Base-by-base conservation (phyloP, 2,329 filamentous ascomycete species). In the Pestalotiopsis sp. region DNA sequence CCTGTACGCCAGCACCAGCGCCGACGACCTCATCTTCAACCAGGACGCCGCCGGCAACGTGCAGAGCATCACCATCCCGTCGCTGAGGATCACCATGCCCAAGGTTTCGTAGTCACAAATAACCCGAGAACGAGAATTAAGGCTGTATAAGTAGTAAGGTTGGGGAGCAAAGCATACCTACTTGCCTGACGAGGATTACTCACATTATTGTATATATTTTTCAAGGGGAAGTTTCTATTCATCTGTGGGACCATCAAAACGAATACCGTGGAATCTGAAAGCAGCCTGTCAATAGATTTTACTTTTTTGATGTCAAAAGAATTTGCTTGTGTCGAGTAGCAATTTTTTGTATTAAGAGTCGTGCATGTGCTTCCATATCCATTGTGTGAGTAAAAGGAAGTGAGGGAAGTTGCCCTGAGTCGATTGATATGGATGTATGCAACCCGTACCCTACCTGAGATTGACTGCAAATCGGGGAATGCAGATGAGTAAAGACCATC, bases 11-110 rank as follows among this genome's bases (percentile, higher is more conserved):
- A 73, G 73, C 1, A 71, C 70, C 7, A 71, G 74, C 22, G 68
- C 74, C 68, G 74, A 76, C 17, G 74, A 75, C 56, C 59, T 76
- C 20, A 73, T 76, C 14, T 76, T 75, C 67, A 70, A 75, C 35
- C 22, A 74, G 13, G 70, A 75, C 44, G 63, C 71, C 3, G 44
- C 44, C n/a, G 74, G 74, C 4, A 71, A 70, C 22, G 74, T 75
- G 22, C 58, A 66, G 11, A 73, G 73, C 24, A 69, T 76, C 24
- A 73, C 69, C 5, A 74, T 72, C 11, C 74, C 74, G n/a, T 71
- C 74, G 14, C 65, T 76, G 60, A 68, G 74, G 24, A 68, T 75
- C 24, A 75, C 73, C 5, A 60, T 76, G 67, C 68, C 70, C 4
- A 75, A 75, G 30, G 65, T 70, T 65, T 70, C 64, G 30, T 66